These are phyloP conservation scores for Mycena filopes DNA, from an alignment of 768 basidiomycete species.

Conservation along the genomic window DNA sequence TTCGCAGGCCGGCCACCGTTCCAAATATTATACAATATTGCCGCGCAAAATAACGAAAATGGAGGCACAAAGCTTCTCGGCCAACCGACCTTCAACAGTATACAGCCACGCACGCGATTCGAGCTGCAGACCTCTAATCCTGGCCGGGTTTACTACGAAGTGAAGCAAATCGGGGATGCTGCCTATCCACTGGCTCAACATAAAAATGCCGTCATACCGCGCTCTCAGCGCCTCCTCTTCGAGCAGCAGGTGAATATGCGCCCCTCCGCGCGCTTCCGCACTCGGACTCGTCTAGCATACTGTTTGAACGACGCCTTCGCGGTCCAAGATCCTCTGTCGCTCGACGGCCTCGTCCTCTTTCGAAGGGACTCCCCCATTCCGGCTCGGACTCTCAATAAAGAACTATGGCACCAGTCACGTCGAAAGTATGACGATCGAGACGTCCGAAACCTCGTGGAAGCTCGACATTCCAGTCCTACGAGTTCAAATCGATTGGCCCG, in stretches of 20 bases:
- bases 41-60: slow-evolving; percentile 70
- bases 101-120: slow-evolving; percentile 82
- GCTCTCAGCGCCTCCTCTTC: slow-evolving; percentile 75
- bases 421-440: slow-evolving; percentile 64
- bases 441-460: slow-evolving; percentile 69
- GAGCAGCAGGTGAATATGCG: slow-evolving; percentile 88
- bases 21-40: slow-evolving; percentile 92
- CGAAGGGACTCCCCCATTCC: slow-evolving; percentile 89
- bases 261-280: slow-evolving; percentile 84
- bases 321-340: slow-evolving; percentile 59
- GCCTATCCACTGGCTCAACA: slow-evolving; percentile 83
- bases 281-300: slow-evolving; percentile 70
- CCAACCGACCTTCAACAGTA: slow-evolving; percentile 86
- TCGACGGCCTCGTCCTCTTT: slow-evolving; percentile 75
- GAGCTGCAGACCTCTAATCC: slow-evolving; percentile 82
- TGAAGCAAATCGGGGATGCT: slow-evolving; percentile 88
- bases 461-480: slow-evolving; percentile 75
- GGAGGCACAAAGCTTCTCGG: slow-evolving; percentile 79
- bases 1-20: slow-evolving; percentile 86
- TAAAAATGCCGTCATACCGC: slow-evolving; percentile 70
- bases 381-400: slow-evolving; percentile 76
- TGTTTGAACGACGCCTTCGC: slow-evolving; percentile 79
- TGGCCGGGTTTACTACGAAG: slow-evolving; percentile 89
- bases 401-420: slow-evolving; percentile 79
- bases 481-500: slow-evolving; percentile 82